A percentile compares a stretch with the other conserved stretches of the same genome.
phyloP scores from a whole-genome alignment of 306 rosid species.

The Gillenia trifoliata region DNA sequence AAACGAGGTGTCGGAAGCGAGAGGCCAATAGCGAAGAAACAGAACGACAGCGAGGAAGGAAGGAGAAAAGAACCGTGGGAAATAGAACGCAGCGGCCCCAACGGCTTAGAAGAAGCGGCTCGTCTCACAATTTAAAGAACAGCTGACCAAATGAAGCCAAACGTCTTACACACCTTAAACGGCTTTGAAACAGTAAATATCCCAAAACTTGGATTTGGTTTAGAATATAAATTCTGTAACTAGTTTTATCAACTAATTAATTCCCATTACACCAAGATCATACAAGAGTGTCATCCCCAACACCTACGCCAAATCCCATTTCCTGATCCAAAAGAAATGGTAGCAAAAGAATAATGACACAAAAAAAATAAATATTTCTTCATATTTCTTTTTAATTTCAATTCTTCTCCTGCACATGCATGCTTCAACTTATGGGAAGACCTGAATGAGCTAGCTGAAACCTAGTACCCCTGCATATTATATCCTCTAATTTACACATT shows the following conservation, averaged over 20 bases:
- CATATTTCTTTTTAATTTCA: neutral
- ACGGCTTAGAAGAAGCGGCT: no score
- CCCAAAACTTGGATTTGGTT: no score
- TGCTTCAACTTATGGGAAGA: neutral
- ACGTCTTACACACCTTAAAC: no score
- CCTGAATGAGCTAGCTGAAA: neutral
- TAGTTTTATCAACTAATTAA: conserved; percentile 6
- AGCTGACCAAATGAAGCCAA: no score
- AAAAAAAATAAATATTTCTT: neutral
- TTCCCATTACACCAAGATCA: conserved; percentile 1
- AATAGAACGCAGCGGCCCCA: no score
- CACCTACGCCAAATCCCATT: neutral
- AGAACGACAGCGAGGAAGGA: no score
- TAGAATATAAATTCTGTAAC: no score
- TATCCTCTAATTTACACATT: neutral
- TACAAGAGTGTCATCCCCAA: conserved; percentile 10
- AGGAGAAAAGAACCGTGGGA: no score
- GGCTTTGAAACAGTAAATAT: no score
- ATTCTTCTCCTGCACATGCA: neutral
- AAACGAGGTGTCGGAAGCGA: no score
- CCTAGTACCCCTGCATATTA: neutral
- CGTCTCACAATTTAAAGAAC: no score
- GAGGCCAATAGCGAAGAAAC: no score
- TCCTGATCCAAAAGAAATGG: conserved; percentile 2
- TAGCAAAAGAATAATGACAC: neutral